phyloP scores from a whole-genome alignment of 306 rosid species.

The Cucurbita maxima region DNA sequence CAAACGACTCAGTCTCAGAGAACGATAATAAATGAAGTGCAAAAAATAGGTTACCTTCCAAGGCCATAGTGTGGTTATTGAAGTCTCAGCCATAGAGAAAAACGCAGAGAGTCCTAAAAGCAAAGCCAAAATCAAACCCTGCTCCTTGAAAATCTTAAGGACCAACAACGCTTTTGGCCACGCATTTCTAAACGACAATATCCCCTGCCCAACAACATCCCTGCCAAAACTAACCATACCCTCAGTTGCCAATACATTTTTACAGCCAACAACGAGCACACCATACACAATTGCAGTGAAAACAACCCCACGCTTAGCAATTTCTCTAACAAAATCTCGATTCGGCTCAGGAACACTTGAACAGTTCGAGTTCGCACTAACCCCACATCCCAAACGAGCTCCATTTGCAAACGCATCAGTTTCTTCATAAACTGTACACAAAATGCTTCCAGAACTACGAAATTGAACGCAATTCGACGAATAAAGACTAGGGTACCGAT shows the following conservation, averaged over 20 bases:
- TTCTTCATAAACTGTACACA: slow-evolving; percentile 3
- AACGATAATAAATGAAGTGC: not conserved
- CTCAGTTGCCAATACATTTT: slow-evolving; percentile 50
- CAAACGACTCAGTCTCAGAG: not conserved
- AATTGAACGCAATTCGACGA: slow-evolving; percentile 11
- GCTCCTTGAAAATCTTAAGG: slow-evolving; percentile 78
- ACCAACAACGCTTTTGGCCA: slow-evolving; percentile 72
- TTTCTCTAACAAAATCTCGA: slow-evolving; percentile 19
- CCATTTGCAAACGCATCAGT: slow-evolving; percentile 12
- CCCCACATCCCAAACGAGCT: slow-evolving; percentile 25
- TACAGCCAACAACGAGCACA: slow-evolving; percentile 44
- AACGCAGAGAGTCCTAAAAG: slow-evolving; percentile 94
- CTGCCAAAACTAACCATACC: slow-evolving; percentile 53
- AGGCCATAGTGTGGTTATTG: slow-evolving; percentile 97
- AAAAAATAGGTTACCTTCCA: slow-evolving; percentile 60
- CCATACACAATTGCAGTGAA: slow-evolving; percentile 58
- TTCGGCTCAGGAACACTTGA: slow-evolving; percentile 20
- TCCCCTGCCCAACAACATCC: slow-evolving; percentile 58
- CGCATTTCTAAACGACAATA: slow-evolving; percentile 49
- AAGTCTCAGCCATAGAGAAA: slow-evolving; percentile 99
- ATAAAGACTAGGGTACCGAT: slow-evolving; percentile 15
- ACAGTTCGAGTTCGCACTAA: slow-evolving; percentile 14
- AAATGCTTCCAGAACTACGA: slow-evolving; percentile 12
- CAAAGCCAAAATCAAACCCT: slow-evolving; percentile 62
- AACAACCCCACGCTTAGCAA: slow-evolving; percentile 43